These are phyloP conservation scores for Metschnikowia similis DNA, from an alignment of 805 yeast species.

Conservation along the genomic window DNA sequence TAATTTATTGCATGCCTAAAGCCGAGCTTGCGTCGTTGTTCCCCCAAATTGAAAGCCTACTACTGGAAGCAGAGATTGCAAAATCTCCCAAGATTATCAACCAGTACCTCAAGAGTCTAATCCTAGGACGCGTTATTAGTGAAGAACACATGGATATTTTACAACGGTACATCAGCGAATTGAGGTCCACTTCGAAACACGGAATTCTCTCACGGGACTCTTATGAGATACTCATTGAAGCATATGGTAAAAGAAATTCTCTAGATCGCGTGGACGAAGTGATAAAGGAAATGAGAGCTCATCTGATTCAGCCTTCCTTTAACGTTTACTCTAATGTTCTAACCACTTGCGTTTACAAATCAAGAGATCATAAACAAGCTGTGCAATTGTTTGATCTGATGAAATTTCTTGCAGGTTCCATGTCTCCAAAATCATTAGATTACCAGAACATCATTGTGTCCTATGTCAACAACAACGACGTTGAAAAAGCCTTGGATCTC, in stretches of 20 bases:
- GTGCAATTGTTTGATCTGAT: conserved; percentile 73
- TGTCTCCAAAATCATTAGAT: conserved; percentile 63
- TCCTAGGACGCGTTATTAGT: conserved; percentile 19
- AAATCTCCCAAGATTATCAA: conserved; percentile 32
- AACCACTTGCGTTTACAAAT: conserved; percentile 54
- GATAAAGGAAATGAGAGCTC: conserved; percentile 34
- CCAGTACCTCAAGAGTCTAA: conserved; percentile 34
- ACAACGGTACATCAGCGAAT: conserved; percentile 28
- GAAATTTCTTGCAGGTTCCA: conserved; percentile 67
- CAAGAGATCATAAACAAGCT: conserved; percentile 55
- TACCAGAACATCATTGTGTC: conserved; percentile 71
- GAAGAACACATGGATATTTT: conserved; percentile 23
- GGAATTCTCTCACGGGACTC: conserved; percentile 34
- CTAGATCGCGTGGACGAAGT: conserved; percentile 36
- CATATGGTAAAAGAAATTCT: conserved; percentile 40
- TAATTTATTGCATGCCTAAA: conserved; percentile 42
- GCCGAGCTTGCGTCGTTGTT: conserved; percentile 30
- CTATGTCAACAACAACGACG: conserved; percentile 55
- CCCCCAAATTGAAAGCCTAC: conserved; percentile 22
- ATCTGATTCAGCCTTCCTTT: conserved; percentile 39
- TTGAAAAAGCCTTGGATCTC: conserved; percentile 73
- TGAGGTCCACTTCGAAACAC: conserved; percentile 18
- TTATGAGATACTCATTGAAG: conserved; percentile 42
- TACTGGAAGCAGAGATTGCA: conserved; percentile 29
- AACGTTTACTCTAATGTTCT: conserved; percentile 53